Evolutionary conservation across 2,329 filamentous ascomycete species (phyloP).

Genomic region (Cladosporium sp.): DNA sequence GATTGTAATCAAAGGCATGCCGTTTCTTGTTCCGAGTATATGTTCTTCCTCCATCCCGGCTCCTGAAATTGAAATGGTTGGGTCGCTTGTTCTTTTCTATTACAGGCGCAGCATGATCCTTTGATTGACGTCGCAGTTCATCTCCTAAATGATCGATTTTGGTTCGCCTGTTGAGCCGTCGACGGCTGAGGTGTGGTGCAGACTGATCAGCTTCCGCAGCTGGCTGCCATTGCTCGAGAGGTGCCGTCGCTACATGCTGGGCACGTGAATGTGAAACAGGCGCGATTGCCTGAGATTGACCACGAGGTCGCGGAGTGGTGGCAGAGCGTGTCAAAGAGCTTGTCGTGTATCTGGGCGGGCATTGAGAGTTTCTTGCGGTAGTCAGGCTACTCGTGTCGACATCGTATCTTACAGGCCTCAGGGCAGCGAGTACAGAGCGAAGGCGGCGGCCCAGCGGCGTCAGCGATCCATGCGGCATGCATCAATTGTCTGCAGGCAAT

Average conservation of each 20-base stretch:
- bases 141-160: constrained; percentile 4
- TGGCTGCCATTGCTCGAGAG: neutral
- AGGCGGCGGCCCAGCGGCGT: constrained; percentile 32
- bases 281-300: neutral
- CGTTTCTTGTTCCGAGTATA: constrained; percentile 7
- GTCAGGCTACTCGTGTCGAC: neutral
- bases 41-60: neutral
- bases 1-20: constrained; percentile 7
- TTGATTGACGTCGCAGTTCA: neutral
- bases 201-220: too few species aligned
- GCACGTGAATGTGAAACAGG: neutral
- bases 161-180: neutral
- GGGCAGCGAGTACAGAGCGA: constrained; percentile 23
- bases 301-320: neutral
- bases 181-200: neutral
- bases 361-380: neutral
- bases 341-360: neutral
- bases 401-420: constrained; percentile 2
- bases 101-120: constrained; percentile 2
- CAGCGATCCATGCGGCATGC: constrained; percentile 32
- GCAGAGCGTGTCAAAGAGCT: neutral
- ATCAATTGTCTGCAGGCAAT: constrained; percentile 14
- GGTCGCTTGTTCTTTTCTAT: neutral
- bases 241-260: neutral
- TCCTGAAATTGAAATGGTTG: constrained; percentile 1